Conservation (phyloP, 768 basidiomycete species). For the Tubosaeta sp. region DNA sequence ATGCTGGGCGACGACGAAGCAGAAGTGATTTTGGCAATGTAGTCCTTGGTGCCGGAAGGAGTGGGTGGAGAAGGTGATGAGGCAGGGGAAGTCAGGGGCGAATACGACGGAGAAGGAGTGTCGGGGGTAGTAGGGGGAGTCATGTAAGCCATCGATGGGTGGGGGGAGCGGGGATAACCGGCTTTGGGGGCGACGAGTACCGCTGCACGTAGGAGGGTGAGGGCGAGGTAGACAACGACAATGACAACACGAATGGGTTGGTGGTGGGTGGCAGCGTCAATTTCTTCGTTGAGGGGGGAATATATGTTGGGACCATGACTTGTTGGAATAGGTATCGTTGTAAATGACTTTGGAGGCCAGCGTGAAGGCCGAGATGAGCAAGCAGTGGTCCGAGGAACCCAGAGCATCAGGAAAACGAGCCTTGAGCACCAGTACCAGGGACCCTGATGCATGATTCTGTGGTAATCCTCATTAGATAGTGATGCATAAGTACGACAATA, state of each 20-base stretch:
- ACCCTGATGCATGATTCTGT: no score
- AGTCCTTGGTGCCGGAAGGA: slow-evolving; percentile 49
- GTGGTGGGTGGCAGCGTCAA: slow-evolving; percentile 38
- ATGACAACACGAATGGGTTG: slow-evolving; percentile 32
- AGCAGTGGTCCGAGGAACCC: no score
- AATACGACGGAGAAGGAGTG: slow-evolving; percentile 51
- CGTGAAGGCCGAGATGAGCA: no score
- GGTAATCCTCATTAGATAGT: no score
- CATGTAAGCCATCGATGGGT: slow-evolving; percentile 21
- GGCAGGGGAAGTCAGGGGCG: slow-evolving; percentile 50
- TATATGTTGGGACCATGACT: slow-evolving; percentile 62
- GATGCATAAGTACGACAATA: no score
- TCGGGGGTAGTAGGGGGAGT: slow-evolving; percentile 40
- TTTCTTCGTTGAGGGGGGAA: slow-evolving; percentile 57
- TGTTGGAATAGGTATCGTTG: no score
- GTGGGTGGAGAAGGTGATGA: slow-evolving; percentile 61
- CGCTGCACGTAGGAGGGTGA: slow-evolving; percentile 27
- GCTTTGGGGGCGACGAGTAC: no score
- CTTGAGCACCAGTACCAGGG: no score
- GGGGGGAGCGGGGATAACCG: no score
- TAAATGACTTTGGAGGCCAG: no score
- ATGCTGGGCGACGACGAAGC: slow-evolving; percentile 34
- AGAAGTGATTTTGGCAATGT: slow-evolving; percentile 43
- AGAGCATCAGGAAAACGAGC: no score
- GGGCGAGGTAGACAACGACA: slow-evolving; percentile 25